Base-by-base conservation (phyloP, 1,284 basidiomycete genomes). In the Pseudozyma tsukubaensis region DNA sequence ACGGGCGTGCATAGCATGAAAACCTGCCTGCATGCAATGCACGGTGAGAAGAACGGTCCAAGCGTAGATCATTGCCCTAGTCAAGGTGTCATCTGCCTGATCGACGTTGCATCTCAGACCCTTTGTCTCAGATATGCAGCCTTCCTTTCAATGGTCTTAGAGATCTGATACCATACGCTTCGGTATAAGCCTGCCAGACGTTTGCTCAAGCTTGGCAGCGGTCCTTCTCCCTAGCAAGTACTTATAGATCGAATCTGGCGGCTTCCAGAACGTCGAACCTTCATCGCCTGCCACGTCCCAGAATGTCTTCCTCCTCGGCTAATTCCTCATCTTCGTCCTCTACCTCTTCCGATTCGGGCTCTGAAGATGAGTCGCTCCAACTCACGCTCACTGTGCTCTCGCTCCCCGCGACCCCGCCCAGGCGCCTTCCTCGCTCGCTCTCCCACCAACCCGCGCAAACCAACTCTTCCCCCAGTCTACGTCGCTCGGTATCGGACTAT, bases 331-430 rank as follows among this genome's bases (percentile, higher is more conserved):
- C 42, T 2, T 19, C 42, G 16, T 19, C 42, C 18, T 32, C 39
- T 14, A 16, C 19, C n/a, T 18, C 40, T 32, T 39, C 32, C 5
- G 52, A 19, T 37, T 4, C 32, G 9, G 52, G 32, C 44, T 4
- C 35, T 3, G 49, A 56, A 14, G 35, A 57, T 37, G 60, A 63
- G 21, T 40, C 42, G 18, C 24, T 50, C 0, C 29, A 47, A 10
- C n/a, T 64, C 4, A 32, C 55, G 32, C 61, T 64, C 5, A 58
- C 61, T 8, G 13, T 58, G 10, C 55, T 64, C 14, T 52, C 61
- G 19, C 50, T 64, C 1, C 43, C 50, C 8, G 19, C 44, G 4
- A 16, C 16, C 16, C 45, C 50, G 7, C 16, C 9, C 8, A 16
- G 18, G 13, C 32, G 14, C 19, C 57, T 12, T 14, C 39, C 6